Base-by-base conservation (phyloP, 164 flowering plant genomes). In the Taxillus chinensis region DNA sequence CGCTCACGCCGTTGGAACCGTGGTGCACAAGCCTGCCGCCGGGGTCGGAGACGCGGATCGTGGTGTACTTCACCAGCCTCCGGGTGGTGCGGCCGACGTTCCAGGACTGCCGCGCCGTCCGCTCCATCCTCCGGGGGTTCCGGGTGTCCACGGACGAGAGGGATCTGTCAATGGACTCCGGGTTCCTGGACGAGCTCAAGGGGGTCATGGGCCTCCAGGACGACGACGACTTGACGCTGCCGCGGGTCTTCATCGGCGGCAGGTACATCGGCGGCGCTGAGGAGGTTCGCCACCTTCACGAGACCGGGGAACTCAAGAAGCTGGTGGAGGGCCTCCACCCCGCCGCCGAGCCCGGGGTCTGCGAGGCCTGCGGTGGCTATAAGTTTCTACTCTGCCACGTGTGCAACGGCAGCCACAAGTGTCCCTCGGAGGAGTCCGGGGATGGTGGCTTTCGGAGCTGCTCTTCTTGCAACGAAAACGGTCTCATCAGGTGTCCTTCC, bases 31-130 rank as follows among this genome's bases (percentile, higher is more conserved):
- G 63, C 27, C 27, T 27, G 1, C 11, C 76, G 43, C 78, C 78
- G 3, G 80, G 77, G 3, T 58, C 85, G 12, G 87, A 83, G 64
- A 62, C 73, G 8, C 63, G 77, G 5, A 46, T 83, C 4, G 84
- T 85, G 41, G 69, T 85, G 8, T 85, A 83, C 78, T 78, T 73
- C 77, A 85, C 90, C 0, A 81, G 84, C 70, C 82, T 85, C 14
- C 83, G 83, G 9, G 81, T 81, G 42, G 81, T 85, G 5, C 75
- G 90, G 12, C 27, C 78, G 15, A 85, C 90, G 1, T 83, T 76
- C 71, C 84, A 83, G 71, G 90, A 79, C 61, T 85, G 90, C 74
- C 62, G 50, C 15, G 38, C 74, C 66, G 87, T 80, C 27, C 76
- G 74, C 60, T 62, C 86, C 3, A 81, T 85, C 42, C 72, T 85